phyloP scores from a whole-genome alignment of 2,329 filamentous ascomycete species.

The Akanthomyces uredinophilus region DNA sequence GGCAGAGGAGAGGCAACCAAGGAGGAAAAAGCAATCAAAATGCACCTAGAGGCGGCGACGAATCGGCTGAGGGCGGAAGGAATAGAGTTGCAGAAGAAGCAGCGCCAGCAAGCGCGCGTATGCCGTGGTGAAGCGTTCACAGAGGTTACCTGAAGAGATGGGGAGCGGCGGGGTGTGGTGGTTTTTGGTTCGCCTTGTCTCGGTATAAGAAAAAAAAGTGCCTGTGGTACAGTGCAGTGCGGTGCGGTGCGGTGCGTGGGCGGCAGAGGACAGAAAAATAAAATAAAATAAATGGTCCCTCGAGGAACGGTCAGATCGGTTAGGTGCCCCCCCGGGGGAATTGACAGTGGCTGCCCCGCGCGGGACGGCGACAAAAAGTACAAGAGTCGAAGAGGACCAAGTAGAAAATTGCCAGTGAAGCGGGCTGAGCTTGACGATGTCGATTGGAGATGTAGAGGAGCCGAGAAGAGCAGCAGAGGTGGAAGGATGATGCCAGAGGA shows the following conservation, averaged over 20 bases:
- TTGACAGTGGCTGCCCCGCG: background rate
- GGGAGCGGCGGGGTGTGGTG: background rate
- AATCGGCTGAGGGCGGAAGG: background rate
- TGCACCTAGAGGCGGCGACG: background rate
- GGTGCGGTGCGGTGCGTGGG: background rate
- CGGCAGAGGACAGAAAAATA: background rate
- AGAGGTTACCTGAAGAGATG: slow-evolving; percentile 1
- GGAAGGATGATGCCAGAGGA: background rate
- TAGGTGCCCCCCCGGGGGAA: background rate
- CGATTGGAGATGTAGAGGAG: background rate
- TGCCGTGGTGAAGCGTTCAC: slow-evolving; percentile 13
- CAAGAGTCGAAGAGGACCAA: background rate
- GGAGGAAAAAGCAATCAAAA: background rate
- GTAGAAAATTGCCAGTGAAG: background rate
- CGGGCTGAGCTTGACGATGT: background rate
- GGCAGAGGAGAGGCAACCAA: background rate
- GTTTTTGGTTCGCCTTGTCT: slow-evolving; percentile 10
- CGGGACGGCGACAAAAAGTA: background rate
- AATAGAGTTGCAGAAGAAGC: background rate
- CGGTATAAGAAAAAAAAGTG: slow-evolving; percentile 17
- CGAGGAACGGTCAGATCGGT: slow-evolving; percentile 6
- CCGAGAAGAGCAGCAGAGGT: background rate
- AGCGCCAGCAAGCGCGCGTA: slow-evolving; percentile 9
- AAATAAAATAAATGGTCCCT: slow-evolving; percentile 10
- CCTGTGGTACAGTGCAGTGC: too few relatives aligned